Conservation (phyloP, 2,329 filamentous ascomycete species). For the Neoascochyta sp. region DNA sequence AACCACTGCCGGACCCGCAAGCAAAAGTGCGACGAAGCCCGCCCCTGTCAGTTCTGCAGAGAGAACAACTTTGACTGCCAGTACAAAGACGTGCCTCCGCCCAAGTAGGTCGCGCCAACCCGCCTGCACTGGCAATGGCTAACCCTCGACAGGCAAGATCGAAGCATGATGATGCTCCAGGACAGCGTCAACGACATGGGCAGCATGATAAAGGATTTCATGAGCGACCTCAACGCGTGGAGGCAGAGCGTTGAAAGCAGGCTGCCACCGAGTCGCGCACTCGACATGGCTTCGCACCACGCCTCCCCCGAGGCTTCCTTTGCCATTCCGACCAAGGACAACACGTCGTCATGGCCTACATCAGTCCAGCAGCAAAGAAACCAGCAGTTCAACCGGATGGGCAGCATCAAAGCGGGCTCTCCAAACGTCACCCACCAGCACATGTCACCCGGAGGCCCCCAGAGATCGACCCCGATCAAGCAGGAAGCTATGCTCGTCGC, state of each 20-base stretch:
- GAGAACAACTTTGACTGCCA: slow-evolving; percentile 82
- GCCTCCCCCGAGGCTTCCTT: slow-evolving; percentile 31
- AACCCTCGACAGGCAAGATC: slow-evolving; percentile 41
- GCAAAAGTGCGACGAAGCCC: slow-evolving; percentile 42
- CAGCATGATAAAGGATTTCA: slow-evolving; percentile 27
- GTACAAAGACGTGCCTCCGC: slow-evolving; percentile 86
- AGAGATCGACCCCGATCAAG: slow-evolving; percentile 31
- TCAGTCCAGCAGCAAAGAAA: slow-evolving; percentile 23
- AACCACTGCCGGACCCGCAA: slow-evolving; percentile 42
- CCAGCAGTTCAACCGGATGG: slow-evolving; percentile 25
- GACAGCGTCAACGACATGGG: slow-evolving; percentile 42
- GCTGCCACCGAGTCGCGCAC: slow-evolving; percentile 15
- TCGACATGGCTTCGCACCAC: slow-evolving; percentile 20
- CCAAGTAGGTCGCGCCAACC: slow-evolving; percentile 66
- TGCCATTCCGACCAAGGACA: slow-evolving; percentile 22
- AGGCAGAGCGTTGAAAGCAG: slow-evolving; percentile 32
- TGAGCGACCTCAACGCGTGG: slow-evolving; percentile 33
- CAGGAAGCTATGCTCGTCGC: slow-evolving; percentile 22
- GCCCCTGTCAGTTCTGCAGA: slow-evolving; percentile 61
- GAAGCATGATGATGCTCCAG: slow-evolving; percentile 51
- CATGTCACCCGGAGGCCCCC: slow-evolving; percentile 23
- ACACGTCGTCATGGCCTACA: slow-evolving; percentile 26
- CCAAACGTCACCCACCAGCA: slow-evolving; percentile 24
- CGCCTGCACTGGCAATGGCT: slow-evolving; percentile 5
- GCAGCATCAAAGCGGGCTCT: slow-evolving; percentile 36